These are phyloP conservation scores for Pascua guehoae DNA, from an alignment of 1,284 basidiomycete genomes.

Conservation along the genomic window DNA sequence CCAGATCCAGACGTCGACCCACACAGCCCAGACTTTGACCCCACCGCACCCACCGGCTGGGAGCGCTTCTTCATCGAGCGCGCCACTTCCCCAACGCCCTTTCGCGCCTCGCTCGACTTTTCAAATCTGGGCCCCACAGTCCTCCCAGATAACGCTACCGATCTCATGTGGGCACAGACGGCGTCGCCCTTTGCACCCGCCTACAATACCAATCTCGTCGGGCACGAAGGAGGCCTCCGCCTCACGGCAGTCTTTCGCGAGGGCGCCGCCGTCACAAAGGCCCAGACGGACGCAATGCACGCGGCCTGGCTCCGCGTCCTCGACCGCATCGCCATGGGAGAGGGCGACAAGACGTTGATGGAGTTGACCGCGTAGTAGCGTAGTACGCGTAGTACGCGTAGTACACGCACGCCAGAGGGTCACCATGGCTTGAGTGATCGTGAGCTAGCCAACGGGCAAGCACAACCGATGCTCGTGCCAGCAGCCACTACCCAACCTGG, in stretches of 20 bases:
- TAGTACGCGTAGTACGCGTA: too few species aligned
- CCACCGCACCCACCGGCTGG: conserved; percentile 34
- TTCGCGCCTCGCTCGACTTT: conserved; percentile 19
- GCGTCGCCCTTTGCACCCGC: conserved; percentile 24
- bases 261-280: conserved; percentile 19
- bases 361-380: conserved; percentile 11
- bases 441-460: too few species aligned
- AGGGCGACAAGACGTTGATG: conserved; percentile 6
- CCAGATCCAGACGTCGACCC: conserved; percentile 22
- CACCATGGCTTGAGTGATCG: too few species aligned
- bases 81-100: conserved; percentile 14
- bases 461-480: too few species aligned
- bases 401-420: background rate
- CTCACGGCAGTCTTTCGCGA: conserved; percentile 26
- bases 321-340: conserved; percentile 8
- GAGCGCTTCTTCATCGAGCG: conserved; percentile 33
- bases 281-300: conserved; percentile 10
- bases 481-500: too few species aligned
- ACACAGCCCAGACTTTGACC: conserved; percentile 7
- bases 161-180: conserved; percentile 34
- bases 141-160: conserved; percentile 26
- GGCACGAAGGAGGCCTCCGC: conserved; percentile 32
- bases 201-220: conserved; percentile 22
- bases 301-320: conserved; percentile 5
- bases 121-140: conserved; percentile 34